Percentiles rank a stretch among this genome's conserved stretches.
These are phyloP conservation scores for Scleroderma bovista DNA, from an alignment of 768 basidiomycete genomes.

Conservation along the genomic window DNA sequence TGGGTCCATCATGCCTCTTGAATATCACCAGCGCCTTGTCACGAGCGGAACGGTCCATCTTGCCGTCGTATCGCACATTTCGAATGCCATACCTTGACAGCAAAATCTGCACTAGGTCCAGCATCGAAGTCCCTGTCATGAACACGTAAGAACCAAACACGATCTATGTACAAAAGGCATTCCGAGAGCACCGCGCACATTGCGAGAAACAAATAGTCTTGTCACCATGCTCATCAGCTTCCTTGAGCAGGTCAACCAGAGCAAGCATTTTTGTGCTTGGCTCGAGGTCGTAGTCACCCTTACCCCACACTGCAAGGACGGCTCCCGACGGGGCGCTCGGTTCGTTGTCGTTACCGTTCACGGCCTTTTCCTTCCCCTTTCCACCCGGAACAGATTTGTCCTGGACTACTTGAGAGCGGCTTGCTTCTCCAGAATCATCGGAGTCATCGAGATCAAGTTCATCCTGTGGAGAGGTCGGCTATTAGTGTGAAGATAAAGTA, in stretches of 20 bases:
- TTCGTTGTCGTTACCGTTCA: conserved; percentile 24
- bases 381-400: conserved; percentile 11
- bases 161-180: too few relatives aligned
- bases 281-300: conserved; percentile 56
- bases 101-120: conserved; percentile 57
- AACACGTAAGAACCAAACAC: not conserved
- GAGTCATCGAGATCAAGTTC: conserved; percentile 25
- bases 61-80: conserved; percentile 61
- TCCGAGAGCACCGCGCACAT: conserved; percentile 34
- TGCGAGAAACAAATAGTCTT: conserved; percentile 71
- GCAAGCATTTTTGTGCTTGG: conserved; percentile 65
- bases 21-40: conserved; percentile 48
- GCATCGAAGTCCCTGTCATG: conserved; percentile 64
- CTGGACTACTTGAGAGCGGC: too few relatives aligned
- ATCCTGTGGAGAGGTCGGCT: conserved; percentile 11
- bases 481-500: conserved; percentile 1
- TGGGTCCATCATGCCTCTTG: conserved; percentile 51
- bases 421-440: too few relatives aligned
- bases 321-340: conserved; percentile 34
- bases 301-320: conserved; percentile 49
- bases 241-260: conserved; percentile 49
- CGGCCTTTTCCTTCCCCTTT: conserved; percentile 26
- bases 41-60: conserved; percentile 50
- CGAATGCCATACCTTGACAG: conserved; percentile 55
- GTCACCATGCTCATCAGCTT: conserved; percentile 56